phyloP scores from a whole-genome alignment of 2,329 filamentous ascomycete species.

The Cercospora brassicicola region DNA sequence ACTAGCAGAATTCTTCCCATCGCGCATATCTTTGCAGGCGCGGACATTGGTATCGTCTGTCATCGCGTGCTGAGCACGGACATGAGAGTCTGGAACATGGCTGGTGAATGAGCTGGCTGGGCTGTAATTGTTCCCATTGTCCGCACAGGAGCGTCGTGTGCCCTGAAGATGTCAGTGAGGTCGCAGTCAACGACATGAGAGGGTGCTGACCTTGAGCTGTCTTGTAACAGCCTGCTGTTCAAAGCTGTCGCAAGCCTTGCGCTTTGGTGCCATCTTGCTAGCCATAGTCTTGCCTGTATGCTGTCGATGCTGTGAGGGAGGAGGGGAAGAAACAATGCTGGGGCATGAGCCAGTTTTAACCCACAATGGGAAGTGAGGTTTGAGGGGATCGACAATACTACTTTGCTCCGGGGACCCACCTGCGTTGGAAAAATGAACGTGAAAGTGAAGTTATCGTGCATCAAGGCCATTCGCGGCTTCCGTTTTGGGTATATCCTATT shows the following conservation, averaged over 20 bases:
- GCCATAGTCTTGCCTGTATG: not conserved
- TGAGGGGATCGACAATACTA: not conserved
- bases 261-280: not conserved
- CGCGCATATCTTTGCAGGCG: no score
- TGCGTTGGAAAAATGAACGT: not conserved
- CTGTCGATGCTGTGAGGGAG: not conserved
- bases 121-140: no score
- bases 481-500: conserved; percentile 1
- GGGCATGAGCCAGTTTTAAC: not conserved
- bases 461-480: not conserved
- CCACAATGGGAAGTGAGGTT: not conserved
- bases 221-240: not conserved
- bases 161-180: not conserved
- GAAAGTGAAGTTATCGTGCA: conserved; percentile 8
- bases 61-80: no score
- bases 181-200: not conserved
- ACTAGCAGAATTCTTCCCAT: no score
- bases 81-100: no score
- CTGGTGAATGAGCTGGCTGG: no score
- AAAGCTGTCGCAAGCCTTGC: not conserved
- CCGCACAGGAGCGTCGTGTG: no score
- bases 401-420: not conserved
- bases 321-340: not conserved
- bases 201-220: not conserved
- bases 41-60: no score